Evolutionary conservation across 768 basidiomycete species (phyloP), one percentile per base, ranked within the genome.

Genomic region (Cystobasidium ongulense): DNA sequence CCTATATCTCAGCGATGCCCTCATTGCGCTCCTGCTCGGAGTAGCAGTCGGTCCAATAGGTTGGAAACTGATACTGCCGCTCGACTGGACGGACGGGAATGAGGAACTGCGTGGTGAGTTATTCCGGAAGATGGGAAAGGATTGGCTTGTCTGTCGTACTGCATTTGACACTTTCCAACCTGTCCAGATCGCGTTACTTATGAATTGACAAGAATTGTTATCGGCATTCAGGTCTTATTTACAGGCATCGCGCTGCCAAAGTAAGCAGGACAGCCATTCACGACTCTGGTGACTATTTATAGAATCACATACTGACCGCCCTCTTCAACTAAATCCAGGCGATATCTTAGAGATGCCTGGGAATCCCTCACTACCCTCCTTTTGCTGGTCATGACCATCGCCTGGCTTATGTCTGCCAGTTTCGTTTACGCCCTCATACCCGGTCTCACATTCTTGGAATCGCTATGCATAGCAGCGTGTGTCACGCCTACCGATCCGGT

Each of bases 401-500:
- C 82, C 0, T 84, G 83, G 83, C 81, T 83, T 76, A 71, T 80
- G 41, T 79, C 78, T 10, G 79, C 77, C 1, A 73, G 81, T 0
- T 75, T 84, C 38, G 78, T 84, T 36, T 81, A 79, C 77, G 81
- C 77, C 3, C 73, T 84, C 71, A 80, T 83, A 7, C 82, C 81
- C 0, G 77, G 77, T 21, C 65, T 84, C 54, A 80, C 80, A 0
- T 84, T 81, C 75, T 75, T 81, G 35, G 83, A 84, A 63, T 70
- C 74, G 21, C 76, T 84, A 35, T 80, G 81, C 38, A 82, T 83
- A 62, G 80, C 79, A 0, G 80, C 81, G 0, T 83, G 81, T 73
- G 78, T 84, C 23, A 83, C 83, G 0, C 82, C 83, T 8, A 84
- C 83, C 0, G 83, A 84, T 72, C 83, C 83, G 0, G 82, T 83